Conservation (phyloP, 257 asterid genomes). For the Avicennia marina region DNA sequence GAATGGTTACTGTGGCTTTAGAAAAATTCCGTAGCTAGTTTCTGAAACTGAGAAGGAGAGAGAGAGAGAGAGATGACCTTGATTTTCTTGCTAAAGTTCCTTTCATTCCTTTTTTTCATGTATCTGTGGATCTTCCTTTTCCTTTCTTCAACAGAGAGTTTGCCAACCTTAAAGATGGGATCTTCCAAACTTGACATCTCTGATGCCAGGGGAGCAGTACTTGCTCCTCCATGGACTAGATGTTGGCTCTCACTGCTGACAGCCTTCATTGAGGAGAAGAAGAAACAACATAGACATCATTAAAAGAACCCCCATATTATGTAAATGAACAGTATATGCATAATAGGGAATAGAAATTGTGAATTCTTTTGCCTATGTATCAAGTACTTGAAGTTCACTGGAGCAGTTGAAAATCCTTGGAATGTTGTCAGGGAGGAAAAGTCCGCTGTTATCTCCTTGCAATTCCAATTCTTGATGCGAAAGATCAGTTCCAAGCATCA, state of each 20-base stretch:
- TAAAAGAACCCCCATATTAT: no score
- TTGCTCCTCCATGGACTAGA: constrained; percentile 39
- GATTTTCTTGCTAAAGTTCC: constrained; percentile 92
- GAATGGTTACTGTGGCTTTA: not conserved
- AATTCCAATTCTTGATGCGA: constrained; percentile 61
- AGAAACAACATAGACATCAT: not conserved
- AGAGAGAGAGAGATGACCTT: constrained; percentile 45
- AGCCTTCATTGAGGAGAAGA: constrained; percentile 21
- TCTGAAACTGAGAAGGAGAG: not conserved
- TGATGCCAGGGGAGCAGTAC: constrained; percentile 49
- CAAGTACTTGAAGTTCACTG: constrained; percentile 64
- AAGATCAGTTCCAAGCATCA: constrained; percentile 44
- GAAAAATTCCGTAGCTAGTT: no score
- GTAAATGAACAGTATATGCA: no score
- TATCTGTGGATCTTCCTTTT: constrained; percentile 80
- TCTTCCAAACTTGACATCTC: constrained; percentile 83
- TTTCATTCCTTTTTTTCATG: constrained; percentile 81
- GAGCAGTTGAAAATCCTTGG: constrained; percentile 50
- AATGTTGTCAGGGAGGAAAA: constrained; percentile 45
- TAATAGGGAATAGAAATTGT: not conserved
- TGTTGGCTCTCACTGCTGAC: constrained; percentile 44
- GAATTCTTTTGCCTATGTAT: not conserved
- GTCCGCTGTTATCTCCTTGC: constrained; percentile 55
- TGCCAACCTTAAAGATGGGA: constrained; percentile 61
- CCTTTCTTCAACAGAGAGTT: constrained; percentile 79